Conservation (phyloP, 75 land plant genomes). For the Sequoiadendron giganteum region DNA sequence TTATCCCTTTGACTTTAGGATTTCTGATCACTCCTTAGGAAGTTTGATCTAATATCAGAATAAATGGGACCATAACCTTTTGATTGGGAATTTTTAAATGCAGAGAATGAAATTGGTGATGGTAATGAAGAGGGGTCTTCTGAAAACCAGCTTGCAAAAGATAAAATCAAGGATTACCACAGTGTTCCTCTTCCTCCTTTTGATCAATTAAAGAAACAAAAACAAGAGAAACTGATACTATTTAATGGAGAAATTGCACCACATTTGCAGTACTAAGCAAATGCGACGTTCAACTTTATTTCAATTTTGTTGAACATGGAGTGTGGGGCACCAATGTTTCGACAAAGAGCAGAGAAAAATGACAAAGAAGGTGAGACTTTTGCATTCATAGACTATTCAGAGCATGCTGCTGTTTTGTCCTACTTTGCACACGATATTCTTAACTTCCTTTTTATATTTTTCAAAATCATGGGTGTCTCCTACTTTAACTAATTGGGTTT, state of each 20-base stretch:
- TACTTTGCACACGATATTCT: not conserved
- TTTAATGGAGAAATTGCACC: not conserved
- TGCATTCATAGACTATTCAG: not conserved
- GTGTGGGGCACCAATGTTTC: not conserved
- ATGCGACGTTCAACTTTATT: not conserved
- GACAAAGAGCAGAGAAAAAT: no score
- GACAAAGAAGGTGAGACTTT: not conserved
- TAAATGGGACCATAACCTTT: not conserved
- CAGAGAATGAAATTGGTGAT: conserved; percentile 1
- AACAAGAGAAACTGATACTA: not conserved
- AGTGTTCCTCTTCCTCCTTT: not conserved
- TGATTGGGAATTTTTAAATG: not conserved
- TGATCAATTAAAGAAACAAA: no score
- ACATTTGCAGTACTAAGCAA: not conserved
- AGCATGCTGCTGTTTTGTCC: not conserved
- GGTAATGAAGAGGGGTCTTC: conserved; percentile 13
- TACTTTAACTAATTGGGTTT: not conserved
- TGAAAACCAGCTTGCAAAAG: not conserved
- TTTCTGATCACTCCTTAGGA: not conserved
- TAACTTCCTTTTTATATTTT: not conserved
- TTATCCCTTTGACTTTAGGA: not conserved
- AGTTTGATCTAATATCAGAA: not conserved
- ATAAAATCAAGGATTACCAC: conserved; percentile 24
- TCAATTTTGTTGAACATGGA: not conserved
- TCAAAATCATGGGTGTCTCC: not conserved